Evolutionary conservation across 345 rosid genomes (phyloP).

Genomic region (Dipteronia sinensis): DNA sequence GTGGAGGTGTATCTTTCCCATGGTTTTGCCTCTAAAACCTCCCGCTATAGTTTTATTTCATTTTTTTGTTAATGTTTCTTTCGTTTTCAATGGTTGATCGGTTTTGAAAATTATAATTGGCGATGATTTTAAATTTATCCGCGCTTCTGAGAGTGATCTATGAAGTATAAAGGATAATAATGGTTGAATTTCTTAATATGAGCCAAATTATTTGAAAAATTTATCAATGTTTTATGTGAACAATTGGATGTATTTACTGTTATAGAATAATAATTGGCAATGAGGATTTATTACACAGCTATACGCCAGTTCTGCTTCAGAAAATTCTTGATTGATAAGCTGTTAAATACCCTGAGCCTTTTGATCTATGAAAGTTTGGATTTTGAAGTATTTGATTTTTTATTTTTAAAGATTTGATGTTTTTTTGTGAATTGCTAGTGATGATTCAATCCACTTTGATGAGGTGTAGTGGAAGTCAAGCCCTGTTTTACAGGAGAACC

Average conservation of each 20-base stretch:
- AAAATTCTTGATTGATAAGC: conserved; percentile 89
- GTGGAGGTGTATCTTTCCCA: conserved; percentile 40
- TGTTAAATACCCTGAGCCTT: conserved; percentile 63
- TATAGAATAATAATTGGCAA: conserved; percentile 23
- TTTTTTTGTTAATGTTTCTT: background rate
- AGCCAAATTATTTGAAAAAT: conserved; percentile 31
- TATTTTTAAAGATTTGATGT: too few species aligned
- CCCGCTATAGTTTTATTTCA: conserved; percentile 20
- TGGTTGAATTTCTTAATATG: conserved; percentile 88
- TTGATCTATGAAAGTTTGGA: too few species aligned
- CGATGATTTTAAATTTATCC: conserved; percentile 68
- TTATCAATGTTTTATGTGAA: accelerated
- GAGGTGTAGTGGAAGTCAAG: conserved; percentile 67
- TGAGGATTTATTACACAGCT: conserved; percentile 62
- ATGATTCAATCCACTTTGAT: conserved; percentile 40
- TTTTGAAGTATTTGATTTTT: too few species aligned
- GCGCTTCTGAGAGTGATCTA: conserved; percentile 70
- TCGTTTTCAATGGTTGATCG: background rate
- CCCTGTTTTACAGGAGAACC: conserved; percentile 59
- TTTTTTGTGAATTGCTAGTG: conserved; percentile 23
- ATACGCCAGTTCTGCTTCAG: conserved; percentile 99
- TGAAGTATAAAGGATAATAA: conserved; percentile 50
- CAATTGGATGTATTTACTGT: background rate
- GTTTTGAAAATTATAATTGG: conserved; percentile 1
- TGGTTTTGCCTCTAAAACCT: conserved; percentile 50